Evolutionary conservation across 495 filamentous ascomycete genomes (phyloP).

Genomic region (Penicillium verhagenii): DNA sequence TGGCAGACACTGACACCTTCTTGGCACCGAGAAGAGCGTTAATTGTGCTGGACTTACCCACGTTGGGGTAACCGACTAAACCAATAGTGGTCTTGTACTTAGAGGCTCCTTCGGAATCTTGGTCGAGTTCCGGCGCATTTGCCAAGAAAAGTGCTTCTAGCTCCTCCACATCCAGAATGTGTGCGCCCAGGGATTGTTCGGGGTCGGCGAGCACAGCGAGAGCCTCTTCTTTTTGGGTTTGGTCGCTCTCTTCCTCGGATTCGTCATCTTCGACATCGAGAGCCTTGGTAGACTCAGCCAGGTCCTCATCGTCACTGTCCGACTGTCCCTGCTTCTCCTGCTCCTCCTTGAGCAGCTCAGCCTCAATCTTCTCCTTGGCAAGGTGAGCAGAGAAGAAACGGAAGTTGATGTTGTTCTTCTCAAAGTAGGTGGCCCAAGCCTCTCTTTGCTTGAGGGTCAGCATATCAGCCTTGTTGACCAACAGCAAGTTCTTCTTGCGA

Average conservation of each 20-base stretch:
- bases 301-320: constrained; percentile 49
- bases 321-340: constrained; percentile 9
- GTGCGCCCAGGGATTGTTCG: constrained; percentile 52
- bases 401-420: constrained; percentile 76
- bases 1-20: constrained; percentile 97
- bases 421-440: constrained; percentile 87
- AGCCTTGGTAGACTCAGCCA: constrained; percentile 37
- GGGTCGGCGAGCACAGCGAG: constrained; percentile 26
- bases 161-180: constrained; percentile 89
- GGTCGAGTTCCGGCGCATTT: constrained; percentile 57
- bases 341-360: constrained; percentile 48
- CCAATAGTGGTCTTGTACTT: constrained; percentile 78
- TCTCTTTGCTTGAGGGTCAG: constrained; percentile 85
- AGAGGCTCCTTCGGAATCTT: constrained; percentile 37
- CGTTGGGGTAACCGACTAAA: constrained; percentile 97
- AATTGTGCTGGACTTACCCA: constrained; percentile 98
- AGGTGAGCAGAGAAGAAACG: constrained; percentile 93
- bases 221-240: constrained; percentile 21
- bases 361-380: constrained; percentile 84
- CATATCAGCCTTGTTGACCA: constrained; percentile 99
- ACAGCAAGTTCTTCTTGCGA: constrained; percentile 83
- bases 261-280: constrained; percentile 43
- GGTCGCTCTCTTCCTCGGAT: constrained; percentile 22
- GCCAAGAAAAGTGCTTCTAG: constrained; percentile 84
- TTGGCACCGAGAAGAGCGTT: constrained; percentile 97